phyloP scores from a whole-genome alignment of 306 rosid species.

The Cucurbita ficifolia region DNA sequence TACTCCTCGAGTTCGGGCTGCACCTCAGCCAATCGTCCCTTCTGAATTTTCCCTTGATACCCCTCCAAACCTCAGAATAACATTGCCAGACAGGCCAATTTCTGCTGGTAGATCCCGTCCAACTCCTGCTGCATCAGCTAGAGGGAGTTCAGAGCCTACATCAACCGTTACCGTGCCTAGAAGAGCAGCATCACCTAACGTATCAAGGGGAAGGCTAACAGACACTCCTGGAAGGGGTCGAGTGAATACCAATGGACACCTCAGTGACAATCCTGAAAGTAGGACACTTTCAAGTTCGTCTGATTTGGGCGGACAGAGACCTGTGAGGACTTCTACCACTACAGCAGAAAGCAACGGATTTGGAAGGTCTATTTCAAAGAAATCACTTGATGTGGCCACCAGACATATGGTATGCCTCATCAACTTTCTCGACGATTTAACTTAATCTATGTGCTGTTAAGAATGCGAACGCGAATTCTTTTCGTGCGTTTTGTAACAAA shows the following conservation, averaged over 20 bases:
- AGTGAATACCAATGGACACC: constrained; percentile 46
- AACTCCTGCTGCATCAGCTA: constrained; percentile 22
- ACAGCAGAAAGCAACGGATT: constrained; percentile 64
- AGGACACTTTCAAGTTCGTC: constrained; percentile 40
- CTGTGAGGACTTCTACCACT: constrained; percentile 52
- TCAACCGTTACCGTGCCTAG: constrained; percentile 32
- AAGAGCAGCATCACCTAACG: constrained; percentile 63
- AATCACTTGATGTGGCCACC: constrained; percentile 92
- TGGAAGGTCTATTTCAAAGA: constrained; percentile 89
- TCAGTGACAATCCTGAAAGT: constrained; percentile 37
- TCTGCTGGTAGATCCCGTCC: constrained; percentile 95
- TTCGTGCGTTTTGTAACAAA: background rate
- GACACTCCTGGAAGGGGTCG: constrained; percentile 55
- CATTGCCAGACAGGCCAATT: constrained; percentile 84
- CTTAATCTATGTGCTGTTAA: background rate
- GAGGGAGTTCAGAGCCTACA: constrained; percentile 49
- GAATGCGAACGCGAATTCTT: background rate
- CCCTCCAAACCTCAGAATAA: constrained; percentile 89
- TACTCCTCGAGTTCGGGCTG: constrained; percentile 55
- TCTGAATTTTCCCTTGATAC: constrained; percentile 83
- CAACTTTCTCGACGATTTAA: background rate
- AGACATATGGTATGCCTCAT: constrained; percentile 67
- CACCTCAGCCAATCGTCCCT: constrained; percentile 78
- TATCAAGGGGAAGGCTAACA: constrained; percentile 62
- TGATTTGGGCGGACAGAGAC: constrained; percentile 46